Evolutionary conservation across 169 alveolate genomes (phyloP).

Genomic region (Cryptosporidium parvum): DNA sequence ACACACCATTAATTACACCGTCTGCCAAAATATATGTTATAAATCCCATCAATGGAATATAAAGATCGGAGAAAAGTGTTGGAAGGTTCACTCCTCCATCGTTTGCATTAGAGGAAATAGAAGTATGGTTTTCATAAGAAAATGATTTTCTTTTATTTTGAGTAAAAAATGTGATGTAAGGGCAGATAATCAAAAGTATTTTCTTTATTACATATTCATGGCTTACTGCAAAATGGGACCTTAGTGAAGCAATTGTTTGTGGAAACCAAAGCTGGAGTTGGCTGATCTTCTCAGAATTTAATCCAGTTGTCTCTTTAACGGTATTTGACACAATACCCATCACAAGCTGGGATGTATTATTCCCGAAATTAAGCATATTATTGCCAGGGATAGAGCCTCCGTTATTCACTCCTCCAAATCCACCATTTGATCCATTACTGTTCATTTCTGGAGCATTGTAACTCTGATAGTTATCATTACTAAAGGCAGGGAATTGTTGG

Average conservation of each 20-base stretch:
- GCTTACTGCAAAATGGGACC: slow-evolving; percentile 71
- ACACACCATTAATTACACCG: slow-evolving; percentile 67
- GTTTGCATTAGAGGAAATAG: slow-evolving; percentile 50
- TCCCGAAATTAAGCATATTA: slow-evolving; percentile 13
- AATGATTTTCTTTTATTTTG: slow-evolving; percentile 21
- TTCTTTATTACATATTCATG: slow-evolving; percentile 68
- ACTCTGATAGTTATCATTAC: neutral
- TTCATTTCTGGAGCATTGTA: slow-evolving; percentile 23
- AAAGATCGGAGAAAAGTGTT: slow-evolving; percentile 67
- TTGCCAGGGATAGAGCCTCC: neutral
- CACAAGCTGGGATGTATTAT: slow-evolving; percentile 58
- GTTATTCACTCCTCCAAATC: neutral
- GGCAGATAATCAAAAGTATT: slow-evolving; percentile 33
- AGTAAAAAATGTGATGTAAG: slow-evolving; percentile 42
- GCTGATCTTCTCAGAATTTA: slow-evolving; percentile 56
- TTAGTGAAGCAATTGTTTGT: slow-evolving; percentile 59
- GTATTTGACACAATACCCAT: slow-evolving; percentile 69
- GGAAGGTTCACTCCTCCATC: slow-evolving; percentile 44
- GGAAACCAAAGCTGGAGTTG: slow-evolving; percentile 75
- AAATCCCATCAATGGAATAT: slow-evolving; percentile 67
- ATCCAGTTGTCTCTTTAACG: slow-evolving; percentile 73
- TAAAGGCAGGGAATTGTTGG: neutral
- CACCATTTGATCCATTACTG: neutral
- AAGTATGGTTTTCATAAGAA: slow-evolving; percentile 55
- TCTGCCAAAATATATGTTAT: slow-evolving; percentile 71